Conservation (phyloP, 371 early-diverging fungal genomes). For the Mortierella sp. region DNA sequence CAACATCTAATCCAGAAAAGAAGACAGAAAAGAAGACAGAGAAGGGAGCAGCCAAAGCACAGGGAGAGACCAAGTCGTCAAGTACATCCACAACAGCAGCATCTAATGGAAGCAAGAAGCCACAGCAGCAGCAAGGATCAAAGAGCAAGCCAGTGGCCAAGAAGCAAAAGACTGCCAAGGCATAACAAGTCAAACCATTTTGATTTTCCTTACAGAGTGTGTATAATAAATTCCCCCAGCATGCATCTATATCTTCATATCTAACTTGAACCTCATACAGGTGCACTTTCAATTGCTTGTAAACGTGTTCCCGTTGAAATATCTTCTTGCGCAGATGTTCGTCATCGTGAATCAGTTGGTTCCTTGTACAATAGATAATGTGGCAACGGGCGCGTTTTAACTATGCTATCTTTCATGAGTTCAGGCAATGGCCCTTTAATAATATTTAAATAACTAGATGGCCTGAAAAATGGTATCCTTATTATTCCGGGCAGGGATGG, state of each 20-base stretch:
- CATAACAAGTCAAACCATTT: conserved; percentile 10
- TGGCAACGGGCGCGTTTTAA: no score
- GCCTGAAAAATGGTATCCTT: no score
- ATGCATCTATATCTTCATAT: not conserved
- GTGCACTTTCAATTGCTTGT: no score
- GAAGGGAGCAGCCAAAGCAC: not conserved
- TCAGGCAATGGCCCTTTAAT: no score
- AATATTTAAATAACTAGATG: no score
- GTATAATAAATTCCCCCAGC: conserved; percentile 6
- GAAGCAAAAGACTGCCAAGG: conserved; percentile 48
- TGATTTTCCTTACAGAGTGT: not conserved
- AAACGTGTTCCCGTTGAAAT: no score
- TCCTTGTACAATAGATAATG: no score
- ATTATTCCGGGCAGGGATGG: no score
- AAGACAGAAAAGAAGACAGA: conserved; percentile 1
- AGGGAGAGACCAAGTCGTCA: not conserved
- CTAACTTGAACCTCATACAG: no score
- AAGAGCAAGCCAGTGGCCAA: conserved; percentile 37
- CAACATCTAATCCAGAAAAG: not conserved
- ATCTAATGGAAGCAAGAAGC: not conserved
- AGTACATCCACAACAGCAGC: conserved; percentile 4
- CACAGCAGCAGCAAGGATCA: conserved; percentile 6
- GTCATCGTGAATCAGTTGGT: no score
- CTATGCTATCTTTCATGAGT: no score
- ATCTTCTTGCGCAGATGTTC: no score